Base-by-base conservation (phyloP, 805 yeast species). In the Suhomyces sp. region DNA sequence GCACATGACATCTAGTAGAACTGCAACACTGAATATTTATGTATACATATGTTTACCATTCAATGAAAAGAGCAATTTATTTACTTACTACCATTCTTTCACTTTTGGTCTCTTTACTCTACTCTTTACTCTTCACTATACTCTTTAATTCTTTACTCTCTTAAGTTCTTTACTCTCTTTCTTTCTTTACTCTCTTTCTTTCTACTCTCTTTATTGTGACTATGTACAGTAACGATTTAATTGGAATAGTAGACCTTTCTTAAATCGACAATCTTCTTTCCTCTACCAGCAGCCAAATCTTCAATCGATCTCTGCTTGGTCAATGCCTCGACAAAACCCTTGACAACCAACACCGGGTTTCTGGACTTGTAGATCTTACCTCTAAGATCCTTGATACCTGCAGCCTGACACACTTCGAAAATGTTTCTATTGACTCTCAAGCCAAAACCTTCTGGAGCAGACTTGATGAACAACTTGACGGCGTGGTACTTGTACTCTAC, bases 361-460 rank as follows among this genome's bases (percentile, higher is more conserved):
- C 98, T 83, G 35, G 97, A 89, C 63, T 91, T 86, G 77, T 87
- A 89, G 46, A 93, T 88, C 66, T 93, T 93, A 4, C 96, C 97
- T 61, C 91, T 83, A 62, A 94, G 75, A 72, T 94, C 99, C 69
- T 87, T 88, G 68, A 94, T 90, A 56, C 99, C 99, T 1, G 92
- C 96, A 53, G 91, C 84, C 66, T 87, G 88, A 69, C 97, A 92
- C 53, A 94, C 83, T 73, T 91, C 97, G 62, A 86, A 90, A 57
- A 94, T 85, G 68, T 86, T 83, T 58, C 89, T 96, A 72, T 92
- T 92, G 44, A 91, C 97, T 61, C 97, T 81, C 54, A 94, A 79
- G 19, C 99, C 99, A 57, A 87, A 87, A 62, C 97, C 98, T 1
- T 96, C 86, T 21, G 97, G 94, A 1, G 96, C 92, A 2, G 96